phyloP scores from a whole-genome alignment of 768 basidiomycete genomes.

The Lactarius hengduanensis region DNA sequence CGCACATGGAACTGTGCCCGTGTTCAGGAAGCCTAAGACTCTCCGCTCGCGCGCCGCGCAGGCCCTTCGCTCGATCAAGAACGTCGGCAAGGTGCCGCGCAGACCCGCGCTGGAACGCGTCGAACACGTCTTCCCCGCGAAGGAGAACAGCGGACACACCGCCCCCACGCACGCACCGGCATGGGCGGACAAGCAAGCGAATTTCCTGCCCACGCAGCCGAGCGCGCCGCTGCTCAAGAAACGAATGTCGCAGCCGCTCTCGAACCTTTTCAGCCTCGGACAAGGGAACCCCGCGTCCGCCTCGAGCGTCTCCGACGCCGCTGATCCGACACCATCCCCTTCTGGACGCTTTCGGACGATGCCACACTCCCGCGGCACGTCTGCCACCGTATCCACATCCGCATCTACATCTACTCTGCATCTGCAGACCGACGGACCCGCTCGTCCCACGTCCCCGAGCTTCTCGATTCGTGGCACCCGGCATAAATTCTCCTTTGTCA shows the following conservation, averaged over 20 bases:
- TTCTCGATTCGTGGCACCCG: slow-evolving; percentile 35
- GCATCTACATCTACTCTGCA: slow-evolving; percentile 23
- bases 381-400: slow-evolving; percentile 16
- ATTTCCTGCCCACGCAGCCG: slow-evolving; percentile 24
- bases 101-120: slow-evolving; percentile 21
- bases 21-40: slow-evolving; percentile 36
- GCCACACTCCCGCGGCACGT: slow-evolving; percentile 20
- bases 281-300: slow-evolving; percentile 15
- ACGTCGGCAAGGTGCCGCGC: slow-evolving; percentile 33
- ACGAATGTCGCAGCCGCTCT: slow-evolving; percentile 33
- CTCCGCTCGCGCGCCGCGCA: slow-evolving; percentile 38
- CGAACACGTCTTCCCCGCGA: slow-evolving; percentile 16
- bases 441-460: slow-evolving; percentile 27
- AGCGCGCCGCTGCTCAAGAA: slow-evolving; percentile 30
- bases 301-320: neutral
- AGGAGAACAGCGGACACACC: slow-evolving; percentile 14
- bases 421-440: slow-evolving; percentile 6
- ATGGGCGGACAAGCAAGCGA: slow-evolving; percentile 19
- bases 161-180: neutral
- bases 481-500: slow-evolving; percentile 36
- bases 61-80: slow-evolving; percentile 40
- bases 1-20: slow-evolving; percentile 22
- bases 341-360: slow-evolving; percentile 12
- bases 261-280: slow-evolving; percentile 34
- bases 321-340: neutral